These are phyloP conservation scores for Dactylellina cionopaga DNA, from an alignment of 2,329 filamentous ascomycete species.

Conservation along the genomic window DNA sequence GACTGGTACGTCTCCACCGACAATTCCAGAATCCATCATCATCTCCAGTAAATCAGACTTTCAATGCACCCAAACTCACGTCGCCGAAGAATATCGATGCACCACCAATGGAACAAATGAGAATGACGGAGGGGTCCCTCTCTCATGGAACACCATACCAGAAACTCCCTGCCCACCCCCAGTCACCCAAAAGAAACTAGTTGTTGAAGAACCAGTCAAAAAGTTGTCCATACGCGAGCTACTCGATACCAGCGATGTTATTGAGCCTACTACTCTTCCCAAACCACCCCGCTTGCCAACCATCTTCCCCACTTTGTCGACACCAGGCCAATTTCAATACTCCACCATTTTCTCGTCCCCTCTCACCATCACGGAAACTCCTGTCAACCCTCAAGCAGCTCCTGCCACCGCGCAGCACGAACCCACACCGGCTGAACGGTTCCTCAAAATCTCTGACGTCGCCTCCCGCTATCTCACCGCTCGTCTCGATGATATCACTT, in stretches of 20 bases:
- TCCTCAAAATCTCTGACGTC: constrained; percentile 32
- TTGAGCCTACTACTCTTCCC: background rate
- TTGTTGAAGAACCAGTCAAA: constrained; percentile 9
- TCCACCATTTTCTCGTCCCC: constrained; percentile 6
- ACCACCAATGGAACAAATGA: background rate
- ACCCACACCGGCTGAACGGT: constrained; percentile 11
- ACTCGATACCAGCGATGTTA: constrained; percentile 34
- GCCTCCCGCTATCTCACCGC: constrained; percentile 24
- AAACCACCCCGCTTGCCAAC: constrained; percentile 1
- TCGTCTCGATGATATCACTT: constrained; percentile 24
- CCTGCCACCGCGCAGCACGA: background rate
- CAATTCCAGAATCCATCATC: background rate
- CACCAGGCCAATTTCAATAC: background rate
- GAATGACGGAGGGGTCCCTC: constrained; percentile 3
- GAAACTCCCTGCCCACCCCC: background rate
- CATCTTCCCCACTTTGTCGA: background rate
- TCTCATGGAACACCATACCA: constrained; percentile 9
- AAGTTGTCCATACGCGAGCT: constrained; percentile 32
- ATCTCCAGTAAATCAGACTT: background rate
- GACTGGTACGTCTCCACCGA: background rate
- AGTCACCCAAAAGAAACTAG: background rate
- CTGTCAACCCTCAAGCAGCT: constrained; percentile 7
- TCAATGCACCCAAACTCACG: background rate
- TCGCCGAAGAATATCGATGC: background rate
- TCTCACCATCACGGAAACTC: constrained; percentile 27